These are phyloP conservation scores for Musa itinerans DNA, from an alignment of 176 grass and related monocot species.

Conservation along the genomic window DNA sequence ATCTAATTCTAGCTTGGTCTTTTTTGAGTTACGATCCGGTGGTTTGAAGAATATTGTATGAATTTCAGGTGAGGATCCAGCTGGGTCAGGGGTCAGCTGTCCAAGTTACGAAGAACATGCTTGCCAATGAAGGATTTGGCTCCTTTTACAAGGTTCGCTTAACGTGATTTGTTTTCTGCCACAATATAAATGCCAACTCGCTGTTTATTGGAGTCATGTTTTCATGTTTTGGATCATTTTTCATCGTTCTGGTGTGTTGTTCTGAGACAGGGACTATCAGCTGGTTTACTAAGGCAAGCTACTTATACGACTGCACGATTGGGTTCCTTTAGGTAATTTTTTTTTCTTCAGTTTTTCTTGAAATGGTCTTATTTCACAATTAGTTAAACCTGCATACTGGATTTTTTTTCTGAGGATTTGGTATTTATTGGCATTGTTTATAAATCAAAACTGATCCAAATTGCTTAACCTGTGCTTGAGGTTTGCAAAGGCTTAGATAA, in stretches of 20 bases:
- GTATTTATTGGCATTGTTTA: no score
- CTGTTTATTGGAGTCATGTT: not conserved
- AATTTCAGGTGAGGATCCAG: constrained; percentile 86
- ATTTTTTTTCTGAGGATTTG: not conserved
- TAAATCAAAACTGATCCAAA: no score
- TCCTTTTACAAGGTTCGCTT: constrained; percentile 78
- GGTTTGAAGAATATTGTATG: not conserved
- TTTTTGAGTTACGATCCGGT: not conserved
- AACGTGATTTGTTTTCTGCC: not conserved
- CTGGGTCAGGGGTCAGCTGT: constrained; percentile 84
- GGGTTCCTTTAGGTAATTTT: constrained; percentile 89
- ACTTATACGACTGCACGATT: constrained; percentile 94
- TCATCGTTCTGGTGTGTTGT: constrained; percentile 13
- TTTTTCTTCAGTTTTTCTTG: not conserved
- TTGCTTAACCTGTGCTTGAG: no score
- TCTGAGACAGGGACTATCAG: constrained; percentile 71
- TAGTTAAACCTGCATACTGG: not conserved
- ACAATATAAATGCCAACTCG: no score
- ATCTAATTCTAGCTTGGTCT: constrained; percentile 6
- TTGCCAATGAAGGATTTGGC: constrained; percentile 61
- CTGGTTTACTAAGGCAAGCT: constrained; percentile 92
- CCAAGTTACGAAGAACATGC: constrained; percentile 75
- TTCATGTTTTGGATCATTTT: not conserved
- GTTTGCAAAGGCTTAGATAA: no score
- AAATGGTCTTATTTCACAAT: not conserved